Conservation (phyloP, 1,139 yeast genomes). For the Sugiyamaella grinbergsii region DNA sequence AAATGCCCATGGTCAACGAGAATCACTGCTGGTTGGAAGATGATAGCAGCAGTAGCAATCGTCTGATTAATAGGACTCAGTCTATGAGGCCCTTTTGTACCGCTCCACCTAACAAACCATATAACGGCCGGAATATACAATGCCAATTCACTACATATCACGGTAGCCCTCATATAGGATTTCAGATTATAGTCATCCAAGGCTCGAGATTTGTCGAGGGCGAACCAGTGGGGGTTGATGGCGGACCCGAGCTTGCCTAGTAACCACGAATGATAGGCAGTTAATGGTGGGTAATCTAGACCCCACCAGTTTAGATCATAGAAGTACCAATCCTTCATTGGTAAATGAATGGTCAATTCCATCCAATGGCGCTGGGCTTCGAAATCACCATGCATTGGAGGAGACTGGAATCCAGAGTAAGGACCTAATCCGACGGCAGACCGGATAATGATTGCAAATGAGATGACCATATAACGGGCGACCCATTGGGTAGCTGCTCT, state of each 20-base stretch:
- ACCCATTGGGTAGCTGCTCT: constrained; percentile 89
- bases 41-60: constrained; percentile 68
- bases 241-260: constrained; percentile 69
- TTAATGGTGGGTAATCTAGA: constrained; percentile 93
- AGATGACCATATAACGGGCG: constrained; percentile 73
- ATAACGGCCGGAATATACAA: constrained; percentile 81
- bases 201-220: constrained; percentile 71
- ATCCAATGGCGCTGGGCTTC: constrained; percentile 99
- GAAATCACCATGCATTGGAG: constrained; percentile 91
- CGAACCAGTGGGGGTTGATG: constrained; percentile 74
- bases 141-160: constrained; percentile 69
- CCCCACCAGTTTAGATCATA: constrained; percentile 95
- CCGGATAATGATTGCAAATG: constrained; percentile 74
- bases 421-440: constrained; percentile 89
- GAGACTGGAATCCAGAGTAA: constrained; percentile 62
- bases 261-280: constrained; percentile 88
- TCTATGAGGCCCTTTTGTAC: constrained; percentile 46
- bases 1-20: constrained; percentile 97
- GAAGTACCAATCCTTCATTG: constrained; percentile 79
- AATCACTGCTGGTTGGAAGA: constrained; percentile 76
- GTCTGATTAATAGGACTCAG: constrained; percentile 67
- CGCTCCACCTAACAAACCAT: constrained; percentile 58
- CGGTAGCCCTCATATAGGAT: constrained; percentile 82
- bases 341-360: constrained; percentile 81
- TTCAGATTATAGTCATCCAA: constrained; percentile 65